Evolutionary conservation across 1,284 basidiomycete genomes (phyloP).

Genomic region (Melanopsichium pennsylvanicum): DNA sequence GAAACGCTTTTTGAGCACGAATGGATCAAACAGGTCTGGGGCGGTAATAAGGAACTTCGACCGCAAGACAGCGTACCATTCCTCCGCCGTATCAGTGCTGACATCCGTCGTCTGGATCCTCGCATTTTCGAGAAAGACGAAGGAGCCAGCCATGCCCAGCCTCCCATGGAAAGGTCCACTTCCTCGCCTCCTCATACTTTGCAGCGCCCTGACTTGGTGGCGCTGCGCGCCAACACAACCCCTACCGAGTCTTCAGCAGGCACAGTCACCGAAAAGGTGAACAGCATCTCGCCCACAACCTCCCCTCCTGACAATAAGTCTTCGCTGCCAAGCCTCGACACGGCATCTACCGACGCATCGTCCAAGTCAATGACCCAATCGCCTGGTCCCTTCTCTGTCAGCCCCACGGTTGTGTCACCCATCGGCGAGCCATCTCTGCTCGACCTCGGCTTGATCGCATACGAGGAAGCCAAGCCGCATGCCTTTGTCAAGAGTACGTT

Average conservation of each 20-base stretch:
- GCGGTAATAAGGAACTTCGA: slow-evolving; percentile 71
- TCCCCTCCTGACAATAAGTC: slow-evolving; percentile 6
- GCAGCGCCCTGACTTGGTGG: slow-evolving; percentile 25
- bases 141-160: slow-evolving; percentile 5
- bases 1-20: slow-evolving; percentile 84
- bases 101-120: slow-evolving; percentile 73
- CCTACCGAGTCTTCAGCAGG: slow-evolving; percentile 21
- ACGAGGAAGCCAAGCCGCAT: slow-evolving; percentile 68
- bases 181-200: slow-evolving; percentile 37
- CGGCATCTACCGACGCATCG: slow-evolving; percentile 2
- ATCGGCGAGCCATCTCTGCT: slow-evolving; percentile 42
- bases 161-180: slow-evolving; percentile 42
- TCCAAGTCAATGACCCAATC: slow-evolving; percentile 1
- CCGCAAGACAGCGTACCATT: slow-evolving; percentile 94
- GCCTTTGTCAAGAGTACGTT: slow-evolving; percentile 90
- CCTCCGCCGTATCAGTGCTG: slow-evolving; percentile 84
- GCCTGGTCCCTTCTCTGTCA: neutral
- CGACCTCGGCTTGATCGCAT: slow-evolving; percentile 30
- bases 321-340: slow-evolving; percentile 14
- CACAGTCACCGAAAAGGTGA: slow-evolving; percentile 12
- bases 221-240: slow-evolving; percentile 33
- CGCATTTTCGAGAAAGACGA: slow-evolving; percentile 31
- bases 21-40: slow-evolving; percentile 85
- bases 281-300: slow-evolving; percentile 14
- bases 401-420: slow-evolving; percentile 15